Evolutionary conservation across 2,329 filamentous ascomycete species (phyloP).

Genomic region (Helotiales sp.): DNA sequence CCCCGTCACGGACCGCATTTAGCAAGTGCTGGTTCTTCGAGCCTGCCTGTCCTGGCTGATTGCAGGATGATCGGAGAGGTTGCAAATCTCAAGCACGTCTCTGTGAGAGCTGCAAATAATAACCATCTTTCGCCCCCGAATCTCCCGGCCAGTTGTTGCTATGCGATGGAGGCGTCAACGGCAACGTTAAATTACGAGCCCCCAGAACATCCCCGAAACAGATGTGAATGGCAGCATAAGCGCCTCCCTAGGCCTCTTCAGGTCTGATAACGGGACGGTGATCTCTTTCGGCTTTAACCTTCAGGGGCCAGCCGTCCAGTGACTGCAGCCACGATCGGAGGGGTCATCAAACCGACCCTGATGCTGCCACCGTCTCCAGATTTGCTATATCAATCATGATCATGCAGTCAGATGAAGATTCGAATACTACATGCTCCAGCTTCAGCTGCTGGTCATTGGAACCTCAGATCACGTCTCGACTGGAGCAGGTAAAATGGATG

Average conservation of each 20-base stretch:
- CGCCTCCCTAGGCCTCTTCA: too few species aligned
- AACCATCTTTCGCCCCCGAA: not conserved
- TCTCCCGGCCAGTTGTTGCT: not conserved
- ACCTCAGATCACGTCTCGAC: not conserved
- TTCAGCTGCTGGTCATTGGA: not conserved
- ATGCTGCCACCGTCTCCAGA: not conserved
- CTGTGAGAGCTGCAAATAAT: not conserved
- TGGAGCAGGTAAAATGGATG: not conserved
- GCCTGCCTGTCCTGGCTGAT: too few species aligned
- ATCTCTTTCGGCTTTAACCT: too few species aligned
- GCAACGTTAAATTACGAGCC: not conserved
- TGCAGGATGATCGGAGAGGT: not conserved
- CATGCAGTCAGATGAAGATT: not conserved
- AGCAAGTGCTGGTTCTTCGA: too few species aligned
- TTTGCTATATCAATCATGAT: not conserved
- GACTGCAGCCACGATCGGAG: too few species aligned
- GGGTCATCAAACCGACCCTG: too few species aligned
- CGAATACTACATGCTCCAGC: too few species aligned
- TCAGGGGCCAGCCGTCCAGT: too few species aligned
- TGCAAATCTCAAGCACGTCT: too few species aligned
- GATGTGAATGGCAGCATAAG: too few species aligned
- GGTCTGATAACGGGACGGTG: too few species aligned
- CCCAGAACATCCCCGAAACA: not conserved
- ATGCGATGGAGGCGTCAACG: not conserved
- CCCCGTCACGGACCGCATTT: too few species aligned